A percentile compares a stretch with the other conserved stretches of the same genome.
These are phyloP conservation scores for Colletotrichum graminicola DNA, from an alignment of 2,329 filamentous ascomycete genomes.

Conservation along the genomic window DNA sequence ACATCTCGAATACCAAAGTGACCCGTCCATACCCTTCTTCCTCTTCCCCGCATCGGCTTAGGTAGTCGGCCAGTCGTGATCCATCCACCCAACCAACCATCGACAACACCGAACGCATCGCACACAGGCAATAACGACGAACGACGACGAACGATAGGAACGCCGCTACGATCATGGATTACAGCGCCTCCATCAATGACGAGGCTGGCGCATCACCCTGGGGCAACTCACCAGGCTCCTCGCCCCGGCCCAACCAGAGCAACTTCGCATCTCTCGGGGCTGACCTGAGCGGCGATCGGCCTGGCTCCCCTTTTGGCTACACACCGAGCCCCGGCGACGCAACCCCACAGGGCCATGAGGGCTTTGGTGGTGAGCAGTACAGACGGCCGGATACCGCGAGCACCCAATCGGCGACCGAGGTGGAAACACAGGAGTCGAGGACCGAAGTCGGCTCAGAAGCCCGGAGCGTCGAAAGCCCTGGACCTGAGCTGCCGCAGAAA, in stretches of 20 bases:
- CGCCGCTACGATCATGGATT: slow-evolving; percentile 61
- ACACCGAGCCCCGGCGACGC: slow-evolving; percentile 59
- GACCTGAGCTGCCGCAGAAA: slow-evolving; percentile 44
- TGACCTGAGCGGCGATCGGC: slow-evolving; percentile 53
- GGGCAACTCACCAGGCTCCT: slow-evolving; percentile 66
- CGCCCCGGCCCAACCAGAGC: slow-evolving; percentile 61
- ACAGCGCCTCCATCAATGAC: slow-evolving; percentile 68
- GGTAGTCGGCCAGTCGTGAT: slow-evolving; percentile 39
- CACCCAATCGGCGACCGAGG: slow-evolving; percentile 59
- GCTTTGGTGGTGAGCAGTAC: slow-evolving; percentile 55
- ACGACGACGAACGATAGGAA: not conserved
- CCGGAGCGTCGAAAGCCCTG: slow-evolving; percentile 41
- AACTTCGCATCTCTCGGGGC: slow-evolving; percentile 53
- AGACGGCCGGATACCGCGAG: slow-evolving; percentile 61
- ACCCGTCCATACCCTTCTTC: slow-evolving; percentile 17
- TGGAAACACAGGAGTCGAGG: slow-evolving; percentile 53
- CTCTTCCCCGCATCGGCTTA: slow-evolving; percentile 41
- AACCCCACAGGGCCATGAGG: slow-evolving; percentile 53
- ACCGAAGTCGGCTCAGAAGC: slow-evolving; percentile 43
- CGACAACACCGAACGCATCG: slow-evolving; percentile 16
- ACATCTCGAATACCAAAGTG: slow-evolving; percentile 28
- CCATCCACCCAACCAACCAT: slow-evolving; percentile 29
- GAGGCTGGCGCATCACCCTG: slow-evolving; percentile 68
- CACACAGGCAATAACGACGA: slow-evolving; percentile 10
- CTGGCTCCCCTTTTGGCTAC: slow-evolving; percentile 60